phyloP scores from a whole-genome alignment of 305 asterid species.

The Fraxinus paxiana region DNA sequence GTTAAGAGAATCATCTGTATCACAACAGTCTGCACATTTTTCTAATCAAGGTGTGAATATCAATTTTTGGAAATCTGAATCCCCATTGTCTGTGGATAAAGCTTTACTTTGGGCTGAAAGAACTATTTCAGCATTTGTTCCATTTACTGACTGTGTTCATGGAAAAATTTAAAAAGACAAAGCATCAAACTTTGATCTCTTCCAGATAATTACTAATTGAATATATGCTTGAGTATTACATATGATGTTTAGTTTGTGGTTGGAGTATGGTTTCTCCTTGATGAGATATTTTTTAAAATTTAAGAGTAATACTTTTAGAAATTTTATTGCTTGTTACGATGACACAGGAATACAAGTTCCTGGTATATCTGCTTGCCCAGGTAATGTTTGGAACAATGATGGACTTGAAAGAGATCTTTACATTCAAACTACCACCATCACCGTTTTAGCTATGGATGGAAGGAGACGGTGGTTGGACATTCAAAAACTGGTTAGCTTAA shows the following conservation, averaged over 20 bases:
- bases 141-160: background rate
- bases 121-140: slow-evolving; percentile 1
- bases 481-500: slow-evolving; percentile 72
- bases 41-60: slow-evolving; percentile 38
- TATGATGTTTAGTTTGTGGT: slow-evolving; percentile 15
- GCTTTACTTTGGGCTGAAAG: slow-evolving; percentile 19
- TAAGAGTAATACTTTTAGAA: slow-evolving; percentile 12
- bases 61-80: slow-evolving; percentile 50
- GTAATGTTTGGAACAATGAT: slow-evolving; percentile 69
- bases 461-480: slow-evolving; percentile 98
- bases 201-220: slow-evolving; percentile 1
- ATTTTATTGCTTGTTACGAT: slow-evolving; percentile 21
- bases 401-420: slow-evolving; percentile 84
- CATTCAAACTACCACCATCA: slow-evolving; percentile 66
- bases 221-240: slow-evolving; percentile 15
- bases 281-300: slow-evolving; percentile 17
- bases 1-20: slow-evolving; percentile 40
- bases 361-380: slow-evolving; percentile 57
- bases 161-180: background rate
- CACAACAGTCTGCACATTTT: slow-evolving; percentile 32
- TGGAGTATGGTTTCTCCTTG: slow-evolving; percentile 15
- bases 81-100: slow-evolving; percentile 9
- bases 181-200: background rate
- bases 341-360: slow-evolving; percentile 47
- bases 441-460: slow-evolving; percentile 96